A percentile compares a stretch with the other conserved stretches of the same genome.
These are phyloP conservation scores for Mycena rosella DNA, from an alignment of 768 basidiomycete species.

Conservation along the genomic window DNA sequence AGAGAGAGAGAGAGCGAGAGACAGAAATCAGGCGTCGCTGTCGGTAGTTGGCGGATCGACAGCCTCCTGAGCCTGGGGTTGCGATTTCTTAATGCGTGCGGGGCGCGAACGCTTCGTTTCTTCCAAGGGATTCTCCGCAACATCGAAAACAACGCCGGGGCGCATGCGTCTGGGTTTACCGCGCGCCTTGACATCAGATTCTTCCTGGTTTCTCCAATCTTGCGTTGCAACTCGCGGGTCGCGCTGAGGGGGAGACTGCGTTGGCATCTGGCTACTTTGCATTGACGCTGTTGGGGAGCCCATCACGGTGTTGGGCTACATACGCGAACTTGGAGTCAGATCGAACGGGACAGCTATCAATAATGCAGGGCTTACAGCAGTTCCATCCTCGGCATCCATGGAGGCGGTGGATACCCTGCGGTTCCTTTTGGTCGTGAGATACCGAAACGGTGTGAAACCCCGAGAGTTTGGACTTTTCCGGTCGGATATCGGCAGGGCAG, in stretches of 20 bases:
- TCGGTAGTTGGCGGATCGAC: conserved; percentile 24
- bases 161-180: conserved; percentile 59
- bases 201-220: conserved; percentile 79
- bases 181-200: conserved; percentile 59
- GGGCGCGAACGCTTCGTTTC: conserved; percentile 41
- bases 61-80: not conserved
- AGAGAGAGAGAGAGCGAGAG: too few relatives aligned
- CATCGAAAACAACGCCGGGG: conserved; percentile 77
- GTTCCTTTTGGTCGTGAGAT: conserved; percentile 68
- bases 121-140: conserved; percentile 65
- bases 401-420: conserved; percentile 81
- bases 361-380: conserved; percentile 69
- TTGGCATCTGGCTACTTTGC: conserved; percentile 67
- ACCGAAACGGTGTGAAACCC: conserved; percentile 73
- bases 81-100: conserved; percentile 21
- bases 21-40: conserved; percentile 10
- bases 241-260: conserved; percentile 69
- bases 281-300: conserved; percentile 82
- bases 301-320: conserved; percentile 76
- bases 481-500: conserved; percentile 50
- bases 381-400: conserved; percentile 83
- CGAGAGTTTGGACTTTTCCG: conserved; percentile 58
- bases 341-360: conserved; percentile 20
- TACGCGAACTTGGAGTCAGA: conserved; percentile 27
- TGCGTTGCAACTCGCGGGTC: conserved; percentile 75